Evolutionary conservation across 108 stramenopile species (phyloP), one percentile per base, ranked within the genome.

Genomic region (Craspedostauros australis): DNA sequence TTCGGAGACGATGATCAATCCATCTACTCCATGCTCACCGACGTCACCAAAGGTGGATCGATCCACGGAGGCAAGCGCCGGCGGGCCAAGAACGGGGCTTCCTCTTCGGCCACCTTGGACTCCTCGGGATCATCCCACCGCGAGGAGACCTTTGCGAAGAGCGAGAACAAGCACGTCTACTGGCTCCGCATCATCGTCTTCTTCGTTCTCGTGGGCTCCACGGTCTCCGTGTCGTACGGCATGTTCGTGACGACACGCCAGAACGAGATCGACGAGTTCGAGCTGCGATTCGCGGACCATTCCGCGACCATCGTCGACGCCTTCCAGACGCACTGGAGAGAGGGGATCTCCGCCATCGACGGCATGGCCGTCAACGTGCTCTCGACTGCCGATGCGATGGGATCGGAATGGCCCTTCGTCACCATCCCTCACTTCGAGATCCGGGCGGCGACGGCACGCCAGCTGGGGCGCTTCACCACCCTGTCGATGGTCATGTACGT

Each of bases 351-450:
- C 39, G 52, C 24, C 6, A 8, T 54, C 39, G 52, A 54, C 39
- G 40, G 24, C 19, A 39, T 37, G 4, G 52, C 39, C 30, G n/a
- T 54, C 8, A 54, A 5, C 36, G 24, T 54, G 34, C 5, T 54
- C 24, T 54, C 52, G 8, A 5, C 36, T 19, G 52, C 52, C 7
- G 5, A 12, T 5, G 16, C 36, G 15, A 41, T 37, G 22, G 21
- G 21, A 11, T 8, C 22, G 4, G 22, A 48, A 27, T 48, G 46
- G 46, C 46, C 46, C 22, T 48, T 48, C 29, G 7, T 48, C 5
- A 24, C 46, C 19, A 25, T 48, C 20, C 46, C 46, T 28, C 50
- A 37, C 14, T 52, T 52, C 19, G 56, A 57, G 31, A 9, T 32
- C 9, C 24, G 44, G 31, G 56, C 43, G 11, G 4, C 3, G 15